Conservation (phyloP, 1,139 yeast species). For the Schwanniomyces etchellsii region DNA sequence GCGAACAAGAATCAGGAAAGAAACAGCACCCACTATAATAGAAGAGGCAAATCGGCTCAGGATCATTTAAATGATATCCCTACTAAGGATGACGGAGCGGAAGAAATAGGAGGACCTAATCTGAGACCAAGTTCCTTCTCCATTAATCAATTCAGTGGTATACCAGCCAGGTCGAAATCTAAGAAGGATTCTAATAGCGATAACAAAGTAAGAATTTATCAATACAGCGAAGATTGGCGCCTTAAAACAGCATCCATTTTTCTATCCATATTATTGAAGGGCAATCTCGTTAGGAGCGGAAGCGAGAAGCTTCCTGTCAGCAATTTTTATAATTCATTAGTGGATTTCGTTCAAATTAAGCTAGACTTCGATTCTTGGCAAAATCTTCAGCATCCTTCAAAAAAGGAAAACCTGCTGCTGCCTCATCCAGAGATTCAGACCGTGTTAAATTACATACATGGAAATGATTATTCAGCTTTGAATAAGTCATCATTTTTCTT, state of each 20-base stretch:
- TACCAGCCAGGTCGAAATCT: conserved; percentile 9
- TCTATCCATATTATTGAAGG: conserved; percentile 48
- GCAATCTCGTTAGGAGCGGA: conserved; percentile 36
- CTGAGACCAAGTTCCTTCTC: conserved; percentile 4
- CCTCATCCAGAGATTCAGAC: conserved; percentile 27
- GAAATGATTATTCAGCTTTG: conserved; percentile 19
- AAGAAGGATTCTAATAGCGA: conserved; percentile 17
- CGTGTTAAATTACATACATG: conserved; percentile 44
- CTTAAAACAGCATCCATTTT: conserved; percentile 60
- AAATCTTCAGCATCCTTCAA: conserved; percentile 11
- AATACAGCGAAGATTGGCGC: conserved; percentile 82
- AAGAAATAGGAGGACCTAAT: background rate
- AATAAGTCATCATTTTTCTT: conserved; percentile 43
- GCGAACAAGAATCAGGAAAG: conserved; percentile 24
- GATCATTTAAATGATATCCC: conserved; percentile 2
- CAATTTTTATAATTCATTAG: conserved; percentile 71
- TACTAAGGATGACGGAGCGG: conserved; percentile 9
- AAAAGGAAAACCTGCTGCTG: conserved; percentile 5
- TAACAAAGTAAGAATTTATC: conserved; percentile 48
- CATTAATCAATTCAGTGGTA: conserved; percentile 5
- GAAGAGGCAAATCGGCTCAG: conserved; percentile 4
- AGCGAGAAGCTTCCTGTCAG: conserved; percentile 38
- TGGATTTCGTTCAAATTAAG: conserved; percentile 71
- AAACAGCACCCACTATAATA: conserved; percentile 6
- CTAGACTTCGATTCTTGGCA: conserved; percentile 88